phyloP scores from a whole-genome alignment of 306 rosid species.

The Medicago arabica region DNA sequence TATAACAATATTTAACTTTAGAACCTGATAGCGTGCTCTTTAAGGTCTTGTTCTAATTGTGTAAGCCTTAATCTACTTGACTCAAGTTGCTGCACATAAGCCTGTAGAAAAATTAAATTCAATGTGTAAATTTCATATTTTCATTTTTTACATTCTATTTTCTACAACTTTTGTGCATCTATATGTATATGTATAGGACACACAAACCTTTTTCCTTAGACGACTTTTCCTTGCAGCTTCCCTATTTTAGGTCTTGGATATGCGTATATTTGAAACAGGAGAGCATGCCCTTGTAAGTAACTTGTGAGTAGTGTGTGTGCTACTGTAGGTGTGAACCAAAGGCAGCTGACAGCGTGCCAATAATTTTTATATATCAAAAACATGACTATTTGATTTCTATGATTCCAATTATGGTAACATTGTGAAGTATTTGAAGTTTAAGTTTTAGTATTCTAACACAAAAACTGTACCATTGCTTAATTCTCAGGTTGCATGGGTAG shows the following conservation, averaged over 20 bases:
- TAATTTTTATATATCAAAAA: no score
- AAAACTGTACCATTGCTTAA: background rate
- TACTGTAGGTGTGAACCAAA: background rate
- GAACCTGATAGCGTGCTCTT: conserved; percentile 87
- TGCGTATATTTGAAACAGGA: conserved; percentile 88
- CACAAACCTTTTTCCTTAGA: conserved; percentile 79
- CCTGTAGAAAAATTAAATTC: conserved; percentile 50
- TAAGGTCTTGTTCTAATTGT: conserved; percentile 91
- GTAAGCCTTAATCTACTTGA: conserved; percentile 85
- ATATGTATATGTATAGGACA: background rate
- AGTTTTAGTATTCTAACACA: background rate
- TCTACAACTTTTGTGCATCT: background rate
- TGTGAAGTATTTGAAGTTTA: conserved; percentile 5
- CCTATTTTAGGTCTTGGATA: conserved; percentile 89
- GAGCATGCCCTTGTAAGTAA: conserved; percentile 88
- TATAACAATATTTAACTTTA: background rate
- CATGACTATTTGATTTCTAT: background rate
- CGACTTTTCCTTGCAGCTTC: conserved; percentile 98
- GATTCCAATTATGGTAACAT: conserved; percentile 3
- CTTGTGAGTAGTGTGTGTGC: conserved; percentile 14
- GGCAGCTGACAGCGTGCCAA: background rate
- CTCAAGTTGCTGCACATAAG: conserved; percentile 93
- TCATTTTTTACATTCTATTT: background rate
- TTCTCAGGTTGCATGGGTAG: conserved; percentile 89
- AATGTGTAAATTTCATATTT: background rate